phyloP scores from a whole-genome alignment of 163 green algal genomes.

The Chloroidium sp. region DNA sequence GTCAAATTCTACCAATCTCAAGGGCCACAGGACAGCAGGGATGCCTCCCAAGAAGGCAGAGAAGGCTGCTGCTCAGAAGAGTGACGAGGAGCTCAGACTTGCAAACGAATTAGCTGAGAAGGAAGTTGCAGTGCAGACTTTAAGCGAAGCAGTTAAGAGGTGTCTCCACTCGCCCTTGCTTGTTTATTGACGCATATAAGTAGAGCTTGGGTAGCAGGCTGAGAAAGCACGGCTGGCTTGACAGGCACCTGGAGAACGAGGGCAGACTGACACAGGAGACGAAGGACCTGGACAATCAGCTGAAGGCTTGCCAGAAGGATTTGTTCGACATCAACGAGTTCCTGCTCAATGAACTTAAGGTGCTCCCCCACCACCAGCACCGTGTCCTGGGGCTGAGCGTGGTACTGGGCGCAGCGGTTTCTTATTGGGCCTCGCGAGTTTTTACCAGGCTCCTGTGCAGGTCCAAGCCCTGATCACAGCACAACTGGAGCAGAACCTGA shows the following conservation, averaged over 20 bases:
- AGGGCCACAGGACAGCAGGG: no score
- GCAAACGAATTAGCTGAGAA: no score
- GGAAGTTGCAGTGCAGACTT: no score
- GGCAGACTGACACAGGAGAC: conserved; percentile 11
- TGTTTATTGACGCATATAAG: no score
- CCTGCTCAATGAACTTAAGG: conserved; percentile 64
- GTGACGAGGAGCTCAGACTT: no score
- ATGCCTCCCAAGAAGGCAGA: no score
- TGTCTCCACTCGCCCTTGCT: no score
- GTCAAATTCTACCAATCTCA: no score
- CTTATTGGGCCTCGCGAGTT: neutral
- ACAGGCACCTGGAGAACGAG: conserved; percentile 33
- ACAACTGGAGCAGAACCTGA: neutral
- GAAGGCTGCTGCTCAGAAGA: no score
- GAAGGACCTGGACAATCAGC: conserved; percentile 10
- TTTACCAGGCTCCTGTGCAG: neutral
- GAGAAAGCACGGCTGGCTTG: neutral
- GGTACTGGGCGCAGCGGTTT: no score
- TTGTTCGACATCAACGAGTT: conserved; percentile 74
- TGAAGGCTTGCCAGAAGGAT: conserved; percentile 21
- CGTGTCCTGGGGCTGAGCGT: no score
- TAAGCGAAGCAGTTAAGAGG: no score
- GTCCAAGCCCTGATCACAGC: neutral
- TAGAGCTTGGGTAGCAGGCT: neutral
- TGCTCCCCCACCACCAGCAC: neutral